Base-by-base conservation (phyloP, 2,329 filamentous ascomycete species). In the Emericellopsis atlantica region DNA sequence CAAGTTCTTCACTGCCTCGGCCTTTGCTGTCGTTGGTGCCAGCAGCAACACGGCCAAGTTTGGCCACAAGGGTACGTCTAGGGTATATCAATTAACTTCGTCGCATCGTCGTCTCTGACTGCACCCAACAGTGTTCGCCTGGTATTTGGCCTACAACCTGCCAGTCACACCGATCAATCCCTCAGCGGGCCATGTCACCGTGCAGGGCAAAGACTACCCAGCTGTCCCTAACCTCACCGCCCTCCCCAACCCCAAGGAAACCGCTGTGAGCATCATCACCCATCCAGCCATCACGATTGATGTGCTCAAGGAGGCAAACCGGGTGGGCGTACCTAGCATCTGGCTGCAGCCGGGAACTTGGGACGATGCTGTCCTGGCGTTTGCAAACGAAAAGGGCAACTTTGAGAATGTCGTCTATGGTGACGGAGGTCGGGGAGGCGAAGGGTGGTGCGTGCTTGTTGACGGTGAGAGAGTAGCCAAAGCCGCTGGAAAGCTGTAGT, bases 321-420 rank as follows among this genome's bases (percentile, higher is more conserved):
- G 74, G 42, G 68, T 83, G 10, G 81, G 88, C 4, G 65, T 94
- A 36, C 72, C 76, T 15, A 74, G 84, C 22, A 79, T 95, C 5
- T 95, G 86, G 84, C 65, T 96, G 48, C 92, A 96, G 64, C 92
- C 92, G 0, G 92, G 90, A 1, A 89, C 79, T 14, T 96, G 84
- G 55, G 79, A 95, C 56, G 76, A 84, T 40, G 76, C 78, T 43
- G 82, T 87, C 18, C 56, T 95, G 46, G 65, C 72, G 33, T 88
- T 75, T 58, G 87, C 85, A 4, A 66, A 70, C 18, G 59, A 54
- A 45, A 65, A 82, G 48, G 65, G 60, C 6, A 63, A 62, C 15
- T 95, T 92, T 52, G 66, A 78, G 48, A 77, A 79, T 32, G 81
- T 87, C 31, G 81, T 85, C 34, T 76, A 69, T 46, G 79, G 71